Conservation (phyloP, 1,139 yeast genomes). For the Debaryomycetaceae sp. region DNA sequence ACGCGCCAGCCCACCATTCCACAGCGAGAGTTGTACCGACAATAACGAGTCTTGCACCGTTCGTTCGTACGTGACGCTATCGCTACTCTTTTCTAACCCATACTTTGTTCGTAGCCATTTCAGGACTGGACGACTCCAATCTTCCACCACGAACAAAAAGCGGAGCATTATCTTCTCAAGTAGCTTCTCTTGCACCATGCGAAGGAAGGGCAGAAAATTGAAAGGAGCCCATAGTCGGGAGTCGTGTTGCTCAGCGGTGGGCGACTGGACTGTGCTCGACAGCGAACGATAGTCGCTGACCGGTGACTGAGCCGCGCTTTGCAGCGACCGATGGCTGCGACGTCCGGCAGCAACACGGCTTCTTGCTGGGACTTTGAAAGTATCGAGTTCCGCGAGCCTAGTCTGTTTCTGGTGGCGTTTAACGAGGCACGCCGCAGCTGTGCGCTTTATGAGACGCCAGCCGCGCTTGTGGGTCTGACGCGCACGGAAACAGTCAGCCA, state of each 20-base stretch:
- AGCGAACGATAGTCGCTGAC: too few relatives aligned
- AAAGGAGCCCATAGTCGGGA: conserved; percentile 32
- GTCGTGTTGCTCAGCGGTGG: conserved; percentile 24
- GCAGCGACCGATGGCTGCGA: too few relatives aligned
- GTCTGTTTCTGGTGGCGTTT: conserved; percentile 16
- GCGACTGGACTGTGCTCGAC: too few relatives aligned
- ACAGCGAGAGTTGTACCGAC: conserved; percentile 10
- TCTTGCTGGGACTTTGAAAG: conserved; percentile 12
- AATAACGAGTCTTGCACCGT: conserved; percentile 13
- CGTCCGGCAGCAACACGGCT: background rate
- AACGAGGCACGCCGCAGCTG: conserved; percentile 15
- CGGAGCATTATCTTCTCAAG: background rate
- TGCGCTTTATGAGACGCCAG: conserved; percentile 12
- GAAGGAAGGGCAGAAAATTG: conserved; percentile 16
- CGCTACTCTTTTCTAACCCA: conserved; percentile 17
- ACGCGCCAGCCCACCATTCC: background rate
- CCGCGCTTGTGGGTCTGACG: conserved; percentile 13
- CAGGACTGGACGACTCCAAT: conserved; percentile 31
- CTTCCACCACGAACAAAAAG: conserved; percentile 30
- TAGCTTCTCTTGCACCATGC: conserved; percentile 13
- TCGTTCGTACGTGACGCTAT: conserved; percentile 18
- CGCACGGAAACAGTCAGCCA: conserved; percentile 25
- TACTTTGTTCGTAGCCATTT: conserved; percentile 38
- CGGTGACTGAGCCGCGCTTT: too few relatives aligned
- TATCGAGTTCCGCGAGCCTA: conserved; percentile 34